Percentiles rank a stretch among this genome's conserved stretches.
These are phyloP conservation scores for Xylaria venustula DNA, from an alignment of 495 filamentous ascomycete species.

Conservation along the genomic window DNA sequence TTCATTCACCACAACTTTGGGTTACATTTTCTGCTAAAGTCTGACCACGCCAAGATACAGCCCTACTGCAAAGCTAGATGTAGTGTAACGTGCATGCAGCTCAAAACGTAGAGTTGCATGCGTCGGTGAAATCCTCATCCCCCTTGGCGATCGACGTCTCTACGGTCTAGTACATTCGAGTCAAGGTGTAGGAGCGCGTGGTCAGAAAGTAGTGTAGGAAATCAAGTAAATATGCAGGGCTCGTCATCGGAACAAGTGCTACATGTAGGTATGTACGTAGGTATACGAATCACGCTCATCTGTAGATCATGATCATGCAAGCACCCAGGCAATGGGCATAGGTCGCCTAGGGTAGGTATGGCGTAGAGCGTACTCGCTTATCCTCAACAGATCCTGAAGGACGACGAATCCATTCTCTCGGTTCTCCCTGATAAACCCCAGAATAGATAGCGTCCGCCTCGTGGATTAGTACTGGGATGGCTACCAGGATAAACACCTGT, in stretches of 20 bases:
- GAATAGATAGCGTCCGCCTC: neutral
- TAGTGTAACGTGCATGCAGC: slow-evolving; percentile 12
- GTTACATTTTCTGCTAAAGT: slow-evolving; percentile 4
- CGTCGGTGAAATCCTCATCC: slow-evolving; percentile 9
- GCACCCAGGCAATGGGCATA: neutral
- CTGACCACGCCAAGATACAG: slow-evolving; percentile 9
- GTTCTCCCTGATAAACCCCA: neutral
- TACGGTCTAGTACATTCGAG: neutral
- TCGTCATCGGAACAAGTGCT: no score
- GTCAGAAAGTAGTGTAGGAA: neutral
- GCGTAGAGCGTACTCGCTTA: neutral
- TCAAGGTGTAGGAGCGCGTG: neutral
- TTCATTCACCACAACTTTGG: slow-evolving; percentile 1
- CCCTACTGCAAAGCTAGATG: slow-evolving; percentile 5
- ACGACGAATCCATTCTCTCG: slow-evolving; percentile 10
- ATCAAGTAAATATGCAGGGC: neutral
- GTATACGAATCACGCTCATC: neutral
- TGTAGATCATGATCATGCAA: neutral
- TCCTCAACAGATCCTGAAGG: neutral
- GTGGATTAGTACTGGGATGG: neutral
- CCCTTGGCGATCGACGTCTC: slow-evolving; percentile 8
- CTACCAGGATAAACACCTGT: neutral
- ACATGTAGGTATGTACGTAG: no score
- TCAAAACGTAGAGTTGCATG: slow-evolving; percentile 10
- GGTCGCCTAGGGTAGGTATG: neutral